Evolutionary conservation across 805 yeast species (phyloP), one percentile per base, ranked within the genome.

Genomic region (Metschnikowia orientalis): DNA sequence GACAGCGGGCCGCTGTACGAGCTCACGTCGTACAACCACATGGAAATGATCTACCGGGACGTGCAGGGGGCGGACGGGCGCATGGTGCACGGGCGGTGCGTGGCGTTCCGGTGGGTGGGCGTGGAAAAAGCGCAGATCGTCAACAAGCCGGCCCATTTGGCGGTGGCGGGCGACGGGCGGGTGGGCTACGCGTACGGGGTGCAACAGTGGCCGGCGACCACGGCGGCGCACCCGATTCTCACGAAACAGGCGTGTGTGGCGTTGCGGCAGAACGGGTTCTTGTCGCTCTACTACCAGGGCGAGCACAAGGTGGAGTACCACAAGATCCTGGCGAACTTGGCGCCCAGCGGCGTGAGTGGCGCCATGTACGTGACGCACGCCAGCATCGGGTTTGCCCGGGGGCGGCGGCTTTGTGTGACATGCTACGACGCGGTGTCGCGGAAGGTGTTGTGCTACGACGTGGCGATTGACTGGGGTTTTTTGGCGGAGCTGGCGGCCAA

Each of bases 171-270:
- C 3, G 56, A 52, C 34, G 21, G 17, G 21, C 28, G 39, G 18
- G 12, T 25, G 26, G 12, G 27, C 20, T 79, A 68, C 54, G 59
- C 55, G 6, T 86, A 82, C 51, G 71, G 73, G 2, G 77, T 80
- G 1, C 69, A 66, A 29, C 86, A 77, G 49, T 71, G 71, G 39
- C 73, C 69, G 46, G 67, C 85, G 1, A 61, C 63, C 35, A 84
- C 86, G 5, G 71, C 78, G 1, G 59, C 75, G 44, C 92, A 84
- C 54, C 92, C 95, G 3, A 57, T 77, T 15, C 54, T 71, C 10
- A 67, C 80, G 3, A 81, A 80, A 42, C 81, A 81, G 37, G 92
- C 89, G 2, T 77, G 87, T 46, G 57, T 84, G 15, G 77, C 77
- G 1, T 60, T 84, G 23, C 66, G 90, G 26, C 65, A 70, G 35